A percentile compares a stretch with the other conserved stretches of the same genome.
Evolutionary conservation across 768 basidiomycete genomes (phyloP).

Genomic region (Termitomyces eurrhizus): DNA sequence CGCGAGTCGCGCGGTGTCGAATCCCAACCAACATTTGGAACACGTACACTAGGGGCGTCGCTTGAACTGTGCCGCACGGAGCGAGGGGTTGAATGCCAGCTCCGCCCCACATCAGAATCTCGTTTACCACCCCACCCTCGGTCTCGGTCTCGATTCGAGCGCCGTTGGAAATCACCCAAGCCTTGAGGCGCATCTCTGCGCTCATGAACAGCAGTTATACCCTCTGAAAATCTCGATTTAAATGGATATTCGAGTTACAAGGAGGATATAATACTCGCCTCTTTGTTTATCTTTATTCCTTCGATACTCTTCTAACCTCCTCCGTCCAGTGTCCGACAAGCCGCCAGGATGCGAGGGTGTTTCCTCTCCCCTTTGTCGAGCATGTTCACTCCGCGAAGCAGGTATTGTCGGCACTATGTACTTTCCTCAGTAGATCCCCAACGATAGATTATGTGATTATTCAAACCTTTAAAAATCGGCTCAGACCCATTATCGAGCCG

Average conservation of each 20-base stretch:
- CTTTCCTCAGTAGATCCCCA: slow-evolving; percentile 7
- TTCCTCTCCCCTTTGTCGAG: slow-evolving; percentile 77
- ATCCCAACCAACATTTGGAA: slow-evolving; percentile 93
- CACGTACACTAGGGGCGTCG: slow-evolving; percentile 79
- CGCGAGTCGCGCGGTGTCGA: slow-evolving; percentile 71
- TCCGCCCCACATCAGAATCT: slow-evolving; percentile 25
- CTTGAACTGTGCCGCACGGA: slow-evolving; percentile 34
- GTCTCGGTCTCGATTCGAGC: slow-evolving; percentile 74
- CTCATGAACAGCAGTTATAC: slow-evolving; percentile 60
- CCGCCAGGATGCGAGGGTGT: slow-evolving; percentile 94
- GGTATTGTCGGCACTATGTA: slow-evolving; percentile 80
- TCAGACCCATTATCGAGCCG: slow-evolving; percentile 61
- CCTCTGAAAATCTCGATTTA: slow-evolving; percentile 43
- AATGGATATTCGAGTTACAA: background rate
- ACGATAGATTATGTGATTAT: background rate
- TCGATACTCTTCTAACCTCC: slow-evolving; percentile 74
- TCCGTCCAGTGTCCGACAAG: slow-evolving; percentile 69
- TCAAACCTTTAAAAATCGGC: slow-evolving; percentile 83
- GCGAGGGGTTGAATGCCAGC: slow-evolving; percentile 63
- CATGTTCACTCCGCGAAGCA: slow-evolving; percentile 43
- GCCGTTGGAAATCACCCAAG: slow-evolving; percentile 90
- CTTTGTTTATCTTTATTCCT: slow-evolving; percentile 64
- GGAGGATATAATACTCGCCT: slow-evolving; percentile 36
- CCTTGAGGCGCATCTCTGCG: slow-evolving; percentile 63
- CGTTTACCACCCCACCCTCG: slow-evolving; percentile 45